Percentiles rank a stretch among this genome's conserved stretches.
Evolutionary conservation across 495 filamentous ascomycete species (phyloP).

Genomic region (Xylaria venustula): DNA sequence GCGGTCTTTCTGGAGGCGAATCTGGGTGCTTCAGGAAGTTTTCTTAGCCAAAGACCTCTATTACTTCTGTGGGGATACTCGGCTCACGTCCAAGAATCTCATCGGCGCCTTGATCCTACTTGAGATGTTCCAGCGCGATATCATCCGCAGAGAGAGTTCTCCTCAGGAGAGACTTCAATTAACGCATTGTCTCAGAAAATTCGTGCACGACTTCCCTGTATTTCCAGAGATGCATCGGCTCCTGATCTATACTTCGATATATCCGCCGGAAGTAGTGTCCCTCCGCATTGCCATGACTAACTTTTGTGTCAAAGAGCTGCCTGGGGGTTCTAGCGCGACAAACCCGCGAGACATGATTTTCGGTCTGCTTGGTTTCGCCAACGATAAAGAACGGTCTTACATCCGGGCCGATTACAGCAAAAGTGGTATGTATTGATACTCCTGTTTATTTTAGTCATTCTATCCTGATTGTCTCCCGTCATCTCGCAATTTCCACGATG

Average conservation of each 20-base stretch:
- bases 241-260: slow-evolving; percentile 12
- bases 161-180: not conserved
- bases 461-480: too few relatives aligned
- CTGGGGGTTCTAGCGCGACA: slow-evolving; percentile 4
- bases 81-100: not conserved
- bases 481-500: too few relatives aligned
- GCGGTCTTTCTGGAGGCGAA: slow-evolving; percentile 11
- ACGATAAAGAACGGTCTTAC: not conserved
- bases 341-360: slow-evolving; percentile 13
- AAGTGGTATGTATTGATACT: too few relatives aligned
- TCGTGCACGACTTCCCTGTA: not conserved
- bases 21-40: slow-evolving; percentile 12
- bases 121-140: slow-evolving; percentile 8
- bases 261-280: slow-evolving; percentile 2
- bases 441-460: too few relatives aligned
- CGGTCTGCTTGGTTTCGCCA: slow-evolving; percentile 8
- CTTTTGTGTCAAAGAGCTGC: slow-evolving; percentile 14
- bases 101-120: slow-evolving; percentile 13
- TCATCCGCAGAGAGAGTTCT: not conserved
- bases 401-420: slow-evolving; percentile 6
- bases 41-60: slow-evolving; percentile 6
- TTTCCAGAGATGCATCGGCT: slow-evolving; percentile 15
- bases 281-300: slow-evolving; percentile 17
- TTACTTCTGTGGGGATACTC: not conserved
- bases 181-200: not conserved